A percentile compares a stretch with the other conserved stretches of the same genome.
Conservation (phyloP, 31 red algal species). For the Odonthalia washingtoniensis region DNA sequence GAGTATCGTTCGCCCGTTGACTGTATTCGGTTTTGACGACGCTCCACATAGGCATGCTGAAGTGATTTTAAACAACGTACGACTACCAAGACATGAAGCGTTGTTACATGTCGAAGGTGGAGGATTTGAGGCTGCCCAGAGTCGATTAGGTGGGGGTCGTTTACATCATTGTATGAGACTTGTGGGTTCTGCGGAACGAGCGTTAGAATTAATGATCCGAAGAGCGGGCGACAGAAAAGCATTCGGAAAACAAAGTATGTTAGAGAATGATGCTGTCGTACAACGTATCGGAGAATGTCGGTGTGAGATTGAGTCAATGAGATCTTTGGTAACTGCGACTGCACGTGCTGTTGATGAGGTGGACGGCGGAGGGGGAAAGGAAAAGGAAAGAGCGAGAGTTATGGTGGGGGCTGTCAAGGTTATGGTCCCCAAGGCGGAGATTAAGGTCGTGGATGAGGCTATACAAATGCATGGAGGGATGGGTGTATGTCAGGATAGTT, state of each 20-base stretch:
- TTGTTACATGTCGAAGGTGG: slow-evolving; percentile 74
- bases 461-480: slow-evolving; percentile 85
- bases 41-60: slow-evolving; percentile 94
- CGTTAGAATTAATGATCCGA: slow-evolving; percentile 54
- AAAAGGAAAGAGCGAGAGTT: slow-evolving; percentile 17
- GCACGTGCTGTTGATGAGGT: slow-evolving; percentile 50
- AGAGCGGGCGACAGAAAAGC: slow-evolving; percentile 59
- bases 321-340: slow-evolving; percentile 35
- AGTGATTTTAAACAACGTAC: slow-evolving; percentile 71
- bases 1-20: slow-evolving; percentile 68
- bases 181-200: slow-evolving; percentile 74
- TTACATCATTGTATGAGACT: slow-evolving; percentile 93
- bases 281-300: slow-evolving; percentile 67
- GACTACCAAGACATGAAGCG: slow-evolving; percentile 24
- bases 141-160: slow-evolving; percentile 84
- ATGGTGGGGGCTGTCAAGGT: slow-evolving; percentile 69
- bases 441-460: slow-evolving; percentile 73
- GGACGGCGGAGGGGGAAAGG: not conserved
- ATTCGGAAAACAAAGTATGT: slow-evolving; percentile 64
- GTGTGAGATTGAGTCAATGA: slow-evolving; percentile 65
- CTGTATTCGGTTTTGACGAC: slow-evolving; percentile 91
- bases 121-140: slow-evolving; percentile 89
- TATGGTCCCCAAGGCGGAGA: slow-evolving; percentile 53
- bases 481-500: slow-evolving; percentile 82
- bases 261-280: slow-evolving; percentile 60